Evolutionary conservation across 2,329 filamentous ascomycete genomes (phyloP), one percentile per base, ranked within the genome.

Genomic region (Fusarium sp.): DNA sequence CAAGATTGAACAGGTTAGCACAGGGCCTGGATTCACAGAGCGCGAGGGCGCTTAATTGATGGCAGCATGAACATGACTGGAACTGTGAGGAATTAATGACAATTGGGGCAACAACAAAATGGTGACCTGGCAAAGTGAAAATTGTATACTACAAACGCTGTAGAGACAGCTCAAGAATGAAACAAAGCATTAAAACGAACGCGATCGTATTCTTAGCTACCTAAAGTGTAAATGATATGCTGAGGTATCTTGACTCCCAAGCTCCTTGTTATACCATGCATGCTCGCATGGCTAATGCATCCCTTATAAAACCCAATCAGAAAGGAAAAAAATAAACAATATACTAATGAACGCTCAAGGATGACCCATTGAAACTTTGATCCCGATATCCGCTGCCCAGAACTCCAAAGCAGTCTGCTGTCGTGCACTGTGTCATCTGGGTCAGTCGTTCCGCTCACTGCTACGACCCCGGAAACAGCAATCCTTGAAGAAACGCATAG

Each of bases 11-110:
- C 73, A 72, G 34, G 77, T 78, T 58, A 72, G 77, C 72, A 75
- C 76, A 2, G 78, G 77, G 3, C 77, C 79, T 9, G 83, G 83
- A 0, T 85, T 85, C 58, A 81, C 76, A 33, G 83, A 85, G 78
- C 70, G 76, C 34, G 47, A 46, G 18, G 49, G 61, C 8, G 31
- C 50, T 30, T 61, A 42, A 18, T 6, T 3, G 6, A 6, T 20
- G 2, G 8, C 5, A 28, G 5, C 3, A 36, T 6, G 26, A 23
- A 34, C 12, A 18, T 23, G 26, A 13, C 9, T 23, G 11, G 47
- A 10, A 45, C 23, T 4, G 23, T 13, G 16, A 11, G 20, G 30
- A 46, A 36, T 54, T 49, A 63, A 46, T 49, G 33, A n/a, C n/a
- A 65, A n/a, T 6, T 28, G 11, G 37, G 31, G 18, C 12, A 2